Evolutionary conservation across 2,329 filamentous ascomycete genomes (phyloP), one percentile per base, ranked within the genome.

Genomic region (Claviceps capensis): DNA sequence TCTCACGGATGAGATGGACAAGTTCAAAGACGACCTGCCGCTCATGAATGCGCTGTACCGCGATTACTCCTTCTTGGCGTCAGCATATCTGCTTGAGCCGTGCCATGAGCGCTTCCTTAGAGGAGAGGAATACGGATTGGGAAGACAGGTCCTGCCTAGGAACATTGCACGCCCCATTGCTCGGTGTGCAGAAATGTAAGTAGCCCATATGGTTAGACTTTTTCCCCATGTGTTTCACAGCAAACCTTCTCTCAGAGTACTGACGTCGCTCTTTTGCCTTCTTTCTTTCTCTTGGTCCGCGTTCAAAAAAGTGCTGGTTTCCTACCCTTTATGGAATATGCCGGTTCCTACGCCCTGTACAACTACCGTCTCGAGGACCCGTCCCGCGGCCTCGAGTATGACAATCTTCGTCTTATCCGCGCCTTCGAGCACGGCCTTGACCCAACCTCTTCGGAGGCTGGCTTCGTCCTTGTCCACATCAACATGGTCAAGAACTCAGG

Each of bases 391-490:
- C 72, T 84, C 49, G 72, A 76, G 40, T 83, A 83, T 62, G 71
- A 75, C 59, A 85, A 85, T 71, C 75, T 96, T 23, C 85, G 88
- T 11, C 80, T 96, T 36, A 83, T 96, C 63, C 86, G 91, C 38
- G 91, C 88, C 23, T 97, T 96, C 61, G 90, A 96, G 69, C 80
- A 85, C 60, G 91, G 91, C 14, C 81, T 95, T 8, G 86, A 96
- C 65, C 86, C 86, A 0, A 77, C 77, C 36, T 94, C 88, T 3
- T 95, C 89, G 7, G 91, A 96, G 67, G 91, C 91, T 1, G 91
- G 91, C 48, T 96, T 97, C 65, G 88, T 96, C n/a, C 78, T 96
- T 13, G 90, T 93, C 4, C 91, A 96, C 67, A 83, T 97, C 49
- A 88, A 94, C 68, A 97, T 96, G 90, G 91, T 95, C 48, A 83